Evolutionary conservation across 78 protist species (phyloP).

Genomic region (Salpingoeca rosetta): DNA sequence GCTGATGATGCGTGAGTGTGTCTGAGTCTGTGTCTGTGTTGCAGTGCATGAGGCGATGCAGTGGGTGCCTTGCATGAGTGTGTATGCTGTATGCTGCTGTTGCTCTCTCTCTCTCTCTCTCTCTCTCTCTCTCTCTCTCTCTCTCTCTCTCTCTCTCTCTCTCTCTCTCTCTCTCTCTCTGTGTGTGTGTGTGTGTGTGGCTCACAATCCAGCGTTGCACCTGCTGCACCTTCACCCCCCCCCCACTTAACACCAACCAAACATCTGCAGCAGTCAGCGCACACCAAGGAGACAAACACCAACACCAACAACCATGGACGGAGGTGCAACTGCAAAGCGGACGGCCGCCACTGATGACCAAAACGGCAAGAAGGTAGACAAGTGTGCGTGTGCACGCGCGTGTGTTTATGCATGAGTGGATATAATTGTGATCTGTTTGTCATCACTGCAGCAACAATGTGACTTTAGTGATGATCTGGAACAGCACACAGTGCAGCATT

Average conservation of each 20-base stretch:
- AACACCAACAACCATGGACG: too few relatives aligned
- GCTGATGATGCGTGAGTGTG: conserved; percentile 6
- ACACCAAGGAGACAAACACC: too few relatives aligned
- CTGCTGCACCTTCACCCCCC: not conserved
- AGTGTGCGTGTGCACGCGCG: too few relatives aligned
- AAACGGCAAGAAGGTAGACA: not conserved
- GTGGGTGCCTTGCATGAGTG: not conserved
- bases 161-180: not conserved
- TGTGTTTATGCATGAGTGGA: too few relatives aligned
- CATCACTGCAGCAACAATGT: too few relatives aligned
- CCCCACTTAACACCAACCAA: too few relatives aligned
- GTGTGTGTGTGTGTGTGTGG: not conserved
- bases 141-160: not conserved
- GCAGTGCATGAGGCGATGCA: not conserved
- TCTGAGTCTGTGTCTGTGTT: conserved; percentile 1
- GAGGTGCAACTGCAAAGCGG: not conserved
- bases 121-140: not conserved
- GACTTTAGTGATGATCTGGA: too few relatives aligned
- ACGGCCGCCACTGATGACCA: not conserved
- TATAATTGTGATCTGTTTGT: too few relatives aligned
- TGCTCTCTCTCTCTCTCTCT: not conserved
- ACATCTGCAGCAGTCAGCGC: too few relatives aligned
- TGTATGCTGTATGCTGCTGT: not conserved
- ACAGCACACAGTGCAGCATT: too few relatives aligned
- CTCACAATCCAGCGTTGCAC: not conserved